Evolutionary conservation across 2,329 filamentous ascomycete genomes (phyloP).

Genomic region (Aspergillus hiratsukae): DNA sequence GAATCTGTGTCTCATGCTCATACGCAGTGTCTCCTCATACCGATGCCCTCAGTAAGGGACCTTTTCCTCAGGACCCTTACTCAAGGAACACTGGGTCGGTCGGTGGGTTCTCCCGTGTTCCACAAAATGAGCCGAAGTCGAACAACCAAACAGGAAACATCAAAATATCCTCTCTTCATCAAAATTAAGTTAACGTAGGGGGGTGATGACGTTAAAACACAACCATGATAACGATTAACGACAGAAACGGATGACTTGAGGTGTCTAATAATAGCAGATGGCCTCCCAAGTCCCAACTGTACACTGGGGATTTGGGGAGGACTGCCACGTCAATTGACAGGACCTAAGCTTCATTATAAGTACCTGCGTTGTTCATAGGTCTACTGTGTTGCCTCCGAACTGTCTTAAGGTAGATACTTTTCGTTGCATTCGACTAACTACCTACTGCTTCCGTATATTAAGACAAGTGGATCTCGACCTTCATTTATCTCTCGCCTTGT

Average conservation of each 20-base stretch:
- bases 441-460: neutral
- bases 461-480: neutral
- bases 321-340: neutral
- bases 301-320: too few relatives aligned
- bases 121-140: neutral
- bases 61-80: too few relatives aligned
- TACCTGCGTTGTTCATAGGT: neutral
- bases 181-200: neutral
- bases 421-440: neutral
- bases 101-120: neutral
- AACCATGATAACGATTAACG: neutral
- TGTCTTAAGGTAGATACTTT: neutral
- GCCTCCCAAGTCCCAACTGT: neutral
- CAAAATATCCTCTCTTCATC: neutral
- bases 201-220: neutral
- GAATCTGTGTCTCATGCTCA: neutral
- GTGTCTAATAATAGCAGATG: neutral
- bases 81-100: neutral
- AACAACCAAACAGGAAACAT: neutral
- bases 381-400: neutral
- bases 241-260: neutral
- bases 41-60: neutral
- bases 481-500: neutral
- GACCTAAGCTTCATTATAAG: neutral
- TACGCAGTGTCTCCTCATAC: neutral